Evolutionary conservation across 2,329 filamentous ascomycete genomes (phyloP).

Genomic region (Apiospora arundinis): DNA sequence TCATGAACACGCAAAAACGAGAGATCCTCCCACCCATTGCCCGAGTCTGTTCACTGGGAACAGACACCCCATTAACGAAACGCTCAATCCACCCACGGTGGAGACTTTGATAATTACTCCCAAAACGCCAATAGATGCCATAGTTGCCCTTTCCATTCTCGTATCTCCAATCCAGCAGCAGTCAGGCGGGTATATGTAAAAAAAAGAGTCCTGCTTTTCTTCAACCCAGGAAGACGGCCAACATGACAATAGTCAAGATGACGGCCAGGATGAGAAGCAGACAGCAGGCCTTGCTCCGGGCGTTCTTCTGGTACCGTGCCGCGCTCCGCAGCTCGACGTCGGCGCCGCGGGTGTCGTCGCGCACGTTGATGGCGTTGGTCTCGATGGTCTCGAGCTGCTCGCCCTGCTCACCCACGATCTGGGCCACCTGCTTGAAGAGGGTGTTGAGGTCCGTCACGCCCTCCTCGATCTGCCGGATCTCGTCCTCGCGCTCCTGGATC

Average conservation of each 20-base stretch:
- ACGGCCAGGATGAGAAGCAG: conserved; percentile 86
- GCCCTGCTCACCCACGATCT: conserved; percentile 95
- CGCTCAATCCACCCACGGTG: neutral
- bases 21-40: neutral
- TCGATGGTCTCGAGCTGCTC: conserved; percentile 86
- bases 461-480: conserved; percentile 97
- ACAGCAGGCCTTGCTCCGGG: conserved; percentile 93
- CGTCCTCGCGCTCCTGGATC: conserved; percentile 94
- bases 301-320: conserved; percentile 92
- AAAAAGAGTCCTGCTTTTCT: neutral
- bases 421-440: conserved; percentile 95
- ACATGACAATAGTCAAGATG: conserved; percentile 85
- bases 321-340: conserved; percentile 86
- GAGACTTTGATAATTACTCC: conserved; percentile 23
- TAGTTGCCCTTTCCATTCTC: conserved; percentile 25
- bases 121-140: conserved; percentile 30
- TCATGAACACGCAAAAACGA: neutral
- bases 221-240: conserved; percentile 83
- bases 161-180: conserved; percentile 25
- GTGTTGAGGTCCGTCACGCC: conserved; percentile 95
- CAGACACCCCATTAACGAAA: neutral
- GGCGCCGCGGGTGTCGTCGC: conserved; percentile 82
- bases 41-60: neutral
- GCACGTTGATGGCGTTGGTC: conserved; percentile 84
- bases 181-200: conserved; percentile 1